Evolutionary conservation across 176 grass and related monocot species (phyloP), one percentile per base, ranked within the genome.

Genomic region (Ananas comosus): DNA sequence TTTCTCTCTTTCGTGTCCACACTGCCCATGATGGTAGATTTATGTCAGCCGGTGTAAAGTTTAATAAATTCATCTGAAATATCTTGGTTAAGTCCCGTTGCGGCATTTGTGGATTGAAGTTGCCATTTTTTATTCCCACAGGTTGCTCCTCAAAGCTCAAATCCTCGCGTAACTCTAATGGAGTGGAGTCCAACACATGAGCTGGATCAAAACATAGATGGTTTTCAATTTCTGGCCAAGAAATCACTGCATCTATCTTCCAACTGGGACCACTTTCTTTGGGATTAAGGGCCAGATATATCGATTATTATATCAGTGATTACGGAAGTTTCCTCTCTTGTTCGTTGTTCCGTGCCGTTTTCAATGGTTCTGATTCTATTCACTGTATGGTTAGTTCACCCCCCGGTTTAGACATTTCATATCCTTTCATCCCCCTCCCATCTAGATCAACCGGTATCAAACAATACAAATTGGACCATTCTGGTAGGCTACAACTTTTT

Each of bases 391-490:
- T 21, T 8, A 22, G 56, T 18, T 22, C 56, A 61, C 16, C 56
- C 10, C 17, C 56, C 2, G 33, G 33, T 61, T 21, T 61, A 61
- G 3, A 61, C 56, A 16, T 61, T 22, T 16, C 16, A 61, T 21
- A 13, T 61, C 16, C 56, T 61, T 61, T 61, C 17, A 61, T 22
- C 17, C 17, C 7, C 9, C 56, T 19, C 21, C n/a, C 56, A 7
- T 42, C 33, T 7, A 33, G 29, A 33, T 33, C 29, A 4, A 61
- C 56, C 56, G 21, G 56, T 22, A 61, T 61, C 56, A 61, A 4
- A 61, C 56, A 18, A 61, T 21, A 61, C 56, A 61, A 61, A 61
- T 16, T 22, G 56, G 56, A 61, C 56, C 56, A 18, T 61, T 61
- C 56, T 61, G 56, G 56, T 21, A 19, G 3, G 19, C 5, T 59